A percentile compares a stretch with the other conserved stretches of the same genome.
These are phyloP conservation scores for Sclerotinia subarctica DNA, from an alignment of 2,329 filamentous ascomycete genomes.

Conservation along the genomic window DNA sequence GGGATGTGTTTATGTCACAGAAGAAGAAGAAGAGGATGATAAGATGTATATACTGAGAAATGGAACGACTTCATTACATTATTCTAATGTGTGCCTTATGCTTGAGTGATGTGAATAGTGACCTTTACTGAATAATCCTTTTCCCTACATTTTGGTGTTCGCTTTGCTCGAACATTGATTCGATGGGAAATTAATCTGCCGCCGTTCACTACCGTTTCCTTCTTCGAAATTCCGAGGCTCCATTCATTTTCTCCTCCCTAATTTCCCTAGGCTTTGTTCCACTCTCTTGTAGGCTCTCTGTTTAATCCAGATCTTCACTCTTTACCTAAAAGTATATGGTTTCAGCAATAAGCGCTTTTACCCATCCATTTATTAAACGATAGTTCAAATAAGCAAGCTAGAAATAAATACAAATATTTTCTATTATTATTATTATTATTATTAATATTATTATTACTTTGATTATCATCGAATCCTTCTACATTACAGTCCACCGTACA, in stretches of 20 bases:
- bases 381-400: not conserved
- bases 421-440: not conserved
- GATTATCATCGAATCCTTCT: not conserved
- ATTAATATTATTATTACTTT: not conserved
- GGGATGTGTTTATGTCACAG: slow-evolving; percentile 10
- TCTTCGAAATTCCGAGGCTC: not conserved
- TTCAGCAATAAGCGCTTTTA: slow-evolving; percentile 3
- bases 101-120: not conserved
- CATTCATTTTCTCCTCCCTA: not conserved
- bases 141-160: too few relatives aligned
- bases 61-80: slow-evolving; percentile 19
- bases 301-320: slow-evolving; percentile 5
- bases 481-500: slow-evolving; percentile 6
- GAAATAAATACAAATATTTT: not conserved
- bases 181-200: not conserved
- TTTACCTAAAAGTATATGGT: not conserved
- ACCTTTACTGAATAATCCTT: not conserved
- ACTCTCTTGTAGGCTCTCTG: not conserved
- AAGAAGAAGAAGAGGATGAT: slow-evolving; percentile 11
- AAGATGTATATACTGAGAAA: slow-evolving; percentile 18
- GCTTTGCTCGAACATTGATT: not conserved
- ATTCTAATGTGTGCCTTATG: not conserved
- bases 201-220: not conserved
- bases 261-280: not conserved
- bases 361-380: not conserved